Conservation (phyloP, 768 basidiomycete species). For the Cystofilobasidium capitatum region DNA sequence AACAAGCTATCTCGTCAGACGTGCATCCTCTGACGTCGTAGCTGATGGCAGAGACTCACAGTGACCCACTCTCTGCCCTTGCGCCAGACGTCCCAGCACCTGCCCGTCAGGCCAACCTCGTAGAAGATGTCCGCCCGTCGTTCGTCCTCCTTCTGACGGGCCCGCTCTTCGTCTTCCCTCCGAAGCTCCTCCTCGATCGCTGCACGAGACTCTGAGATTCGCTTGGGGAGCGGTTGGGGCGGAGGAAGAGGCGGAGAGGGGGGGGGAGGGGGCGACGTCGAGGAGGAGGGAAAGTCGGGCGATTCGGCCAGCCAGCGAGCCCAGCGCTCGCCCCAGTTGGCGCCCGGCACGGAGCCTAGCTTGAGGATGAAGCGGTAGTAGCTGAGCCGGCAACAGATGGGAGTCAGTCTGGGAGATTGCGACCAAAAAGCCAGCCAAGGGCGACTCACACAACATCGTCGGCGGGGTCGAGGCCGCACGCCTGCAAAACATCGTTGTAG, state of each 20-base stretch:
- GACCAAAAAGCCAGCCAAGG: neutral
- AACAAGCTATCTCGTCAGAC: no score
- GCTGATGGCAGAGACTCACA: constrained; percentile 54
- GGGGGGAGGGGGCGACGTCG: constrained; percentile 4
- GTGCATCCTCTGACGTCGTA: no score
- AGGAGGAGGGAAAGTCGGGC: constrained; percentile 11
- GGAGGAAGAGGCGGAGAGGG: neutral
- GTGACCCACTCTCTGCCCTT: constrained; percentile 61
- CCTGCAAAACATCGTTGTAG: constrained; percentile 66
- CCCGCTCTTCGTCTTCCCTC: constrained; percentile 24
- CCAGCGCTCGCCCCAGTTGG: constrained; percentile 78
- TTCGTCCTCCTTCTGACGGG: constrained; percentile 39
- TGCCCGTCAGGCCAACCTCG: constrained; percentile 53
- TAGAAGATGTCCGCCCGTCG: constrained; percentile 61
- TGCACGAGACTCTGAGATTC: constrained; percentile 16
- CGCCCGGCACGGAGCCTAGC: constrained; percentile 67
- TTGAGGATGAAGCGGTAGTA: constrained; percentile 76
- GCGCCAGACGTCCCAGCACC: constrained; percentile 67
- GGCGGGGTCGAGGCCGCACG: constrained; percentile 64
- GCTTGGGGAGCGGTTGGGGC: neutral
- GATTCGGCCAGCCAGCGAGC: constrained; percentile 32
- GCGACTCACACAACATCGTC: constrained; percentile 52
- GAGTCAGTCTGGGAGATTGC: neutral
- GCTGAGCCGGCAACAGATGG: neutral
- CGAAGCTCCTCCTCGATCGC: constrained; percentile 18